Conservation (phyloP, 83 land plant species). For the Diphasiastrum complanatum region DNA sequence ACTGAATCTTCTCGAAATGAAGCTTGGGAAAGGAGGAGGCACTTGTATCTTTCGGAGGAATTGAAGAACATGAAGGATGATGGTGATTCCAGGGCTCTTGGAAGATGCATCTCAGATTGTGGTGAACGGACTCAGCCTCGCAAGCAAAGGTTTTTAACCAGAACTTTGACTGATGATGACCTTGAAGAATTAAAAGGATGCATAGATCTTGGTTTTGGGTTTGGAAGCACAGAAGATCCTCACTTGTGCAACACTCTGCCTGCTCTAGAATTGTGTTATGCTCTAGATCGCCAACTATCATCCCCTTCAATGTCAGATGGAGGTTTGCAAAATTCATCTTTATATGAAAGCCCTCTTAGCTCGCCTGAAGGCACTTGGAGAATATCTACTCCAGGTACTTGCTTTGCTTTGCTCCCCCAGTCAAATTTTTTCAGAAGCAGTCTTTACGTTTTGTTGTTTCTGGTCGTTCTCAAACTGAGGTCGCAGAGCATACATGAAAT, state of each 20-base stretch:
- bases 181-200: neutral
- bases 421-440: too few relatives aligned
- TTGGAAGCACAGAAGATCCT: conserved; percentile 5
- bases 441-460: too few relatives aligned
- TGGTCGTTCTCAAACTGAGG: too few relatives aligned
- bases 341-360: neutral
- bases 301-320: neutral
- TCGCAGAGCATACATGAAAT: too few relatives aligned
- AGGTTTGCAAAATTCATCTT: neutral
- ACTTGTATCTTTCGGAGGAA: neutral
- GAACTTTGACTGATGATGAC: conserved; percentile 3
- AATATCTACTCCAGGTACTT: neutral
- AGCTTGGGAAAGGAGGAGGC: conserved; percentile 2
- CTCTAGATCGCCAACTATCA: neutral
- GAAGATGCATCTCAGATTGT: neutral
- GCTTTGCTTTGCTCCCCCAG: too few relatives aligned
- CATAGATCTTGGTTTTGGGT: conserved; percentile 2
- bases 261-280: conserved; percentile 1
- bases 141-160: neutral
- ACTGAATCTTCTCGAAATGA: neutral
- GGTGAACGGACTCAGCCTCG: neutral
- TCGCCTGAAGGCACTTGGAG: neutral
- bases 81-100: neutral
- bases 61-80: neutral
- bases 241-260: neutral